Base-by-base conservation (phyloP, 805 yeast genomes). In the Priceomyces fermenticarens region DNA sequence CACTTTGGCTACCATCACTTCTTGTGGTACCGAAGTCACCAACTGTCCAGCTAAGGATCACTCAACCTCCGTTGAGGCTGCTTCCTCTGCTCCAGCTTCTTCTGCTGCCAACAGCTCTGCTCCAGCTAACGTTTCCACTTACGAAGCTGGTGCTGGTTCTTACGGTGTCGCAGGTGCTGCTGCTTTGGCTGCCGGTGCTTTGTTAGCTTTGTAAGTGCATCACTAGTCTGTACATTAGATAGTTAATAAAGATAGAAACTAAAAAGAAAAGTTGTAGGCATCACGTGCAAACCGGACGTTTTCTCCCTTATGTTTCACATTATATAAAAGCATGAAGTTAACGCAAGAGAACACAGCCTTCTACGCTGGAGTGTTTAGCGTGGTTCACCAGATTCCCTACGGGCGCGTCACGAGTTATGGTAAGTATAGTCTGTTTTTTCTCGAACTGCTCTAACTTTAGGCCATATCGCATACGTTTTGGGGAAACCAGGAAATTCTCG, bases 381-480 rank as follows among this genome's bases (percentile, higher is more conserved):
- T 75, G 3, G 80, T 77, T 2, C 62, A 60, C 28, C 60, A 64
- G 43, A 72, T 85, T 3, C 95, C 95, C 0, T 45, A 48, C 4
- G 91, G 89, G 1, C 60, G 62, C 32, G 89, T 81, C 5, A 78
- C 88, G 0, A 72, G 82, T n/a, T 86, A 86, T 49, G 89, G 81
- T 68, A 56, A 10, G 72, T 54, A 29, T 3, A 16, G 16, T 32
- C 10, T 14, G 33, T 31, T 3, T 9, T 10, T 15, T 23, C 11
- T 20, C 10, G 25, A 7, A 38, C 35, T 26, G 28, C 34, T 16
- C 17, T 14, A 15, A 16, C 25, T 4, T 10, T 30, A 66, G 73
- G 88, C 2, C 90, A 84, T 54, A 77, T 86, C 7, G 93, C 93
- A 0, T 72, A 73, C 44, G 60, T 84, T 8, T 67, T 83, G 0